Base-by-base conservation (phyloP, 148 eudicot genomes). In the Silene conica region DNA sequence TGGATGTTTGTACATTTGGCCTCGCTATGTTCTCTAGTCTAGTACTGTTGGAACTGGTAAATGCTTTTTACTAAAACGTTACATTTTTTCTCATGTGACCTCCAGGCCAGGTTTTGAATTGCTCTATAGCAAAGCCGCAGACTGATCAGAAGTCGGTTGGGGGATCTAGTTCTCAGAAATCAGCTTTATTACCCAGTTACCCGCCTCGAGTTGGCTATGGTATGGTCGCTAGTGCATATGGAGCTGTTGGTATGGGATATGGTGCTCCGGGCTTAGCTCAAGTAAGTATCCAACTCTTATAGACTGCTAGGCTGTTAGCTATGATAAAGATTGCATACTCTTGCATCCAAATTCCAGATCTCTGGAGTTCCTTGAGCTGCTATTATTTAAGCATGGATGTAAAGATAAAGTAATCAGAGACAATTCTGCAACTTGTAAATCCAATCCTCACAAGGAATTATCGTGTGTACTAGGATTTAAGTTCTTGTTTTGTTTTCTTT, bases 71-170 rank as follows among this genome's bases (percentile, higher is more conserved):
- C 72, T 23, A 21, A 19, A 48, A 50, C 15, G 6, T 52, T 54
- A 3, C 15, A 3, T 46, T 54, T 6, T 69, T 69, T 54, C 20
- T 50, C 38, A 13, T 45, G 57, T 70, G 71, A 54, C 69, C 77
- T 77, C 15, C 80, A 93, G 98, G 97, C 68, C 91, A 89, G 84
- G 79, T 79, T 59, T 76, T 89, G 80, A 96, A 94, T 73, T 94
- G 97, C 82, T 94, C 96, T 46, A 89, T 94, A 80, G 98, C 98
- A 66, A 94, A 94, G 80, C 98, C 97, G 70, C 98, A 88, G 76
- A 87, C 89, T 66, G 98, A 94, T 63, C 98, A 89, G 80, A 94
- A 86, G 80, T 71, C 88, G 23, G 67, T 85, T 72, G 87, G 89
- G 66, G 43, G 43, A 38, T 43, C 90, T 80, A 85, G 72, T 76